phyloP scores from a whole-genome alignment of 2,329 filamentous ascomycete species.

The Plenodomus biglobosus region DNA sequence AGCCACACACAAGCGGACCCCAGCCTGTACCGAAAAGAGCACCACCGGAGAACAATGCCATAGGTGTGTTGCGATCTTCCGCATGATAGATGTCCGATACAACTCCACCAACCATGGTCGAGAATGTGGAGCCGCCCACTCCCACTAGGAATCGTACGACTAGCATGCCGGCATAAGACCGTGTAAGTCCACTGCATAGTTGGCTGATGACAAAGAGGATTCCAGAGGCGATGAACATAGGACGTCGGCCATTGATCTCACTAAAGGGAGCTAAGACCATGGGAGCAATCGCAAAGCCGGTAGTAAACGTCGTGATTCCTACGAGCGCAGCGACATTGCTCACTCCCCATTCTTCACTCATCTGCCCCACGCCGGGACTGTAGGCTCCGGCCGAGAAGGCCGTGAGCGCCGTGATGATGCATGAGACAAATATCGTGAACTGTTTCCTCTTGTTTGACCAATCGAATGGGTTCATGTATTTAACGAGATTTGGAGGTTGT shows the following conservation, averaged over 20 bases:
- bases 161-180: constrained; percentile 71
- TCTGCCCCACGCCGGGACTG: constrained; percentile 66
- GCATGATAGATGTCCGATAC: constrained; percentile 83
- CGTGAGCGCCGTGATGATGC: constrained; percentile 72
- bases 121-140: constrained; percentile 75
- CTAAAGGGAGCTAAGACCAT: constrained; percentile 88
- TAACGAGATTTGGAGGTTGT: constrained; percentile 63
- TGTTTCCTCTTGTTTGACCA: constrained; percentile 73
- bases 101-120: constrained; percentile 89
- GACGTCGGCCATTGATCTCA: constrained; percentile 83
- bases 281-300: constrained; percentile 74
- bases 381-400: constrained; percentile 83
- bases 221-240: constrained; percentile 76
- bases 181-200: constrained; percentile 71
- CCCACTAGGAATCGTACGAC: constrained; percentile 75
- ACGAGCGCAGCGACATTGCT: constrained; percentile 67
- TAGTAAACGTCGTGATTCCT: constrained; percentile 79
- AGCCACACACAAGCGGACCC: constrained; percentile 71
- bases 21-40: constrained; percentile 78
- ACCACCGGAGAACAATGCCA: constrained; percentile 82
- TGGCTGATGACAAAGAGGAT: constrained; percentile 71
- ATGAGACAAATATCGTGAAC: constrained; percentile 71
- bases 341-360: constrained; percentile 66
- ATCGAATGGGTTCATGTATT: constrained; percentile 68
- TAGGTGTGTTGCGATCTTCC: constrained; percentile 79